phyloP scores from a whole-genome alignment of 2,329 filamentous ascomycete species.

The Ustilaginoidea virens region DNA sequence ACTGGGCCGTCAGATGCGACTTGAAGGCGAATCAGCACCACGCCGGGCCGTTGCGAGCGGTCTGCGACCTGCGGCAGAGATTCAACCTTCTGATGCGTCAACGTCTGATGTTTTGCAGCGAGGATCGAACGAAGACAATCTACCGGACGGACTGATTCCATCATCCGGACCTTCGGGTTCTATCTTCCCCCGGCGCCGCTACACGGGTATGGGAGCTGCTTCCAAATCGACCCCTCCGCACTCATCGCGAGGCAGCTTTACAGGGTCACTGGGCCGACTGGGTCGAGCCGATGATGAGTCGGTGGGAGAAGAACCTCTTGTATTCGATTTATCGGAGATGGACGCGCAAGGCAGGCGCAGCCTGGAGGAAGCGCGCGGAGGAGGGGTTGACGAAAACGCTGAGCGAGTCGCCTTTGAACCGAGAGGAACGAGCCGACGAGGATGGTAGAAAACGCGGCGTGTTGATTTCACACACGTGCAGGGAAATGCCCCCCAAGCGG shows the following conservation, averaged over 20 bases:
- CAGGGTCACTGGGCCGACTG: conserved; percentile 22
- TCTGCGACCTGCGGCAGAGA: conserved; percentile 27
- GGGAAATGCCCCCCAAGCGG: background rate
- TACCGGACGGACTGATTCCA: conserved; percentile 28
- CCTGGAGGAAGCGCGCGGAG: conserved; percentile 35
- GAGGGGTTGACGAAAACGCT: conserved; percentile 22
- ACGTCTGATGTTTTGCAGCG: conserved; percentile 21
- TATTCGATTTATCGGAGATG: conserved; percentile 62
- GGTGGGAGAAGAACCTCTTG: conserved; percentile 50
- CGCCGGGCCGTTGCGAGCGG: conserved; percentile 9
- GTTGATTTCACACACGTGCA: background rate
- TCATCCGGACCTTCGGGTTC: conserved; percentile 22
- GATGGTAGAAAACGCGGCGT: conserved; percentile 14
- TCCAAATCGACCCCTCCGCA: conserved; percentile 26
- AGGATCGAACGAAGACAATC: conserved; percentile 29
- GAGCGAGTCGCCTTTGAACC: conserved; percentile 25
- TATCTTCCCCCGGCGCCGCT: conserved; percentile 30
- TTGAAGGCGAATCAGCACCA: conserved; percentile 16
- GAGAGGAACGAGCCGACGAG: conserved; percentile 19
- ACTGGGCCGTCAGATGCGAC: conserved; percentile 27
- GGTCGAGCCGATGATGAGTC: conserved; percentile 30
- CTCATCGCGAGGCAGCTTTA: conserved; percentile 30
- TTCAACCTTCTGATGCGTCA: conserved; percentile 21
- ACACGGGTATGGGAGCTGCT: conserved; percentile 22
- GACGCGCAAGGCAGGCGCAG: conserved; percentile 42